Conservation (phyloP, 2,329 filamentous ascomycete species). For the Ceratocystis alfenasii region DNA sequence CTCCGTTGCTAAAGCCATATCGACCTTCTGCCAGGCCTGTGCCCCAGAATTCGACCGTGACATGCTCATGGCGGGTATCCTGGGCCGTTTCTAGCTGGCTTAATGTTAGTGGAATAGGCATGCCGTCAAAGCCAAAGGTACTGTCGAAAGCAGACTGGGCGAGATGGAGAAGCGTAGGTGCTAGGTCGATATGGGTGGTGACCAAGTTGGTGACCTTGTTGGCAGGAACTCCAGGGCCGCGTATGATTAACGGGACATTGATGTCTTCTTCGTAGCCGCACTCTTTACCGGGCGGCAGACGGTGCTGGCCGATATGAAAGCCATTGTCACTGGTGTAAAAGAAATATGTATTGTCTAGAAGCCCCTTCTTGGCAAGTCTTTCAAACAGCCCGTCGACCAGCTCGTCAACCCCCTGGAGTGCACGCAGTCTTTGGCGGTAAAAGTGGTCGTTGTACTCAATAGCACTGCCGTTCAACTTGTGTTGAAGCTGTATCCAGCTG, state of each 20-base stretch:
- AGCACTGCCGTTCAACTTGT: constrained; percentile 28
- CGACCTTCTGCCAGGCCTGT: constrained; percentile 28
- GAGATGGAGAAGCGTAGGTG: constrained; percentile 40
- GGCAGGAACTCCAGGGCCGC: constrained; percentile 37
- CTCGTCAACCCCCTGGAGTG: constrained; percentile 37
- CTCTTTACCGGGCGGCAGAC: constrained; percentile 40
- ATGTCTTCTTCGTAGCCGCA: constrained; percentile 43
- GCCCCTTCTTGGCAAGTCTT: constrained; percentile 27
- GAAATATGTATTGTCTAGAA: constrained; percentile 38
- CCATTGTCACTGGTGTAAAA: constrained; percentile 44
- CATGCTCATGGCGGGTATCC: constrained; percentile 35
- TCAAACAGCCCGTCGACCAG: constrained; percentile 33
- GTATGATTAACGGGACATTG: constrained; percentile 39
- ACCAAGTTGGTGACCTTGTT: constrained; percentile 31
- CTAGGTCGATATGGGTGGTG: constrained; percentile 43
- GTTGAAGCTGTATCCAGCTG: constrained; percentile 35
- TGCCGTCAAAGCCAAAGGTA: constrained; percentile 46
- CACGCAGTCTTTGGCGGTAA: constrained; percentile 33
- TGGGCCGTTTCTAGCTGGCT: constrained; percentile 23
- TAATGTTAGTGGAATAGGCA: constrained; percentile 33
- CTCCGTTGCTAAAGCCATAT: constrained; percentile 20
- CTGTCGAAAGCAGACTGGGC: constrained; percentile 29
- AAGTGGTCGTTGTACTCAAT: constrained; percentile 32
- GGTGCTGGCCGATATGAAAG: constrained; percentile 43
- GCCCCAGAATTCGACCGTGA: constrained; percentile 44